Evolutionary conservation across 2,329 filamentous ascomycete species (phyloP), one percentile per base, ranked within the genome.

Genomic region (Intubia oerlemansii): DNA sequence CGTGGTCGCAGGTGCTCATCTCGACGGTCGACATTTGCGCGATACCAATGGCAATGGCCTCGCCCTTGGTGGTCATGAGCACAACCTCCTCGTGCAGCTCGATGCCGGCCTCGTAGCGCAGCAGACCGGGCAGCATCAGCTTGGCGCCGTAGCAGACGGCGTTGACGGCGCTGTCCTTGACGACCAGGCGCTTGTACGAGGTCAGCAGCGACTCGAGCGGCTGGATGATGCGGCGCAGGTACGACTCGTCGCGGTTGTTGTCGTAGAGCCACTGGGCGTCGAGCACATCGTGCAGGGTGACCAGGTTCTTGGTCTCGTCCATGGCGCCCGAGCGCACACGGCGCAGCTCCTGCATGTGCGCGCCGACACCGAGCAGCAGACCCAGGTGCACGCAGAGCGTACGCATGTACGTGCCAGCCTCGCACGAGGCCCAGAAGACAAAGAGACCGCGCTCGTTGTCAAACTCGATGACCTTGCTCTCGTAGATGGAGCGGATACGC

Each of bases 391-490:
- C 85, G 55, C 88, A 95, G 27, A 98, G 72, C 21, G 88, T 98
- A 62, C 88, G 79, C 51, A 98, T 95, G 54, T 98, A 98, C 38
- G 88, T 98, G 51, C 88, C 88, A 33, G 82, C 88, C 57, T 98
- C 88, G 55, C 88, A 98, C 56, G 81, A 91, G 43, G 95, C 88
- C 85, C 88, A 95, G 67, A 98, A 98, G 32, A 95, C 85, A 53
- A 79, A 88, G 21, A 98, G 67, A 52, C 95, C 84, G 44, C 88
- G 74, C 46, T 95, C 85, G 49, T 98, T 95, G 61, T 98, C 88
- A 49, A 95, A 98, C 60, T 98, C 88, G 49, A 81, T 70, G 31
- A 95, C 64, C 60, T 90, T 91, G 68, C 76, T 90, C 57, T 95
- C 82, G 61, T 95, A 78, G 43, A 98, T 92, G 25, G 25, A 12